Evolutionary conservation across 75 land plant species (phyloP), one percentile per base, ranked within the genome.

Genomic region (Isoetes taiwanensis): DNA sequence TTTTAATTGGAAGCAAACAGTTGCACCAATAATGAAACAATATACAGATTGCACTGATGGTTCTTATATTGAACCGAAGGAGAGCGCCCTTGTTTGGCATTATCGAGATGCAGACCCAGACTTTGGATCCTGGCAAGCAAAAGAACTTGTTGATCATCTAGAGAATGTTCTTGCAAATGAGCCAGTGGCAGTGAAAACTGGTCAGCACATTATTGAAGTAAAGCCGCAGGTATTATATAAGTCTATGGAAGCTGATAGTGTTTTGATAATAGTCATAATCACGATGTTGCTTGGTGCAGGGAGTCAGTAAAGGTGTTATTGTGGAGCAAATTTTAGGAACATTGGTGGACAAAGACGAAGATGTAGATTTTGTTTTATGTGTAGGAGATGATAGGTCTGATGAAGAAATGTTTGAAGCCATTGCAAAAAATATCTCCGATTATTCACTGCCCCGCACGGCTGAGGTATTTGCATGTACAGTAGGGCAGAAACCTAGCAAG

Each of bases 1-100:
- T 34, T 65, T 65, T 54, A 57, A 71, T 29, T 85, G 90, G 90
- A 85, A 71, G 63, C 43, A 70, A 23, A 73, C 76, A 31, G 86
- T 63, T 8, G 74, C 63, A 33, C 83, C 80, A 10, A 72, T 85
- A 4, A 85, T 85, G 83, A 69, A 58, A 34, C 57, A 63, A 4
- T 85, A 85, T 46, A 82, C 78, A 0, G 90, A 85, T 34, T 57
- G 89, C 39, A 85, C 90, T 3, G 90, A 85, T 72, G 90, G 90
- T 0, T 85, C 90, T 29, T 53, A 53, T 43, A 78, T 85, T 4
- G 90, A 85, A 61, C 32, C 57, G 3, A 85, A 79, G 63, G 86
- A 82, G 68, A 85, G 77, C 40, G 75, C 86, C 2, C 48, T 82
- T 26, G 82, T 79, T 1, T 85, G 90, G 90, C 82, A 77, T 56